These are phyloP conservation scores for Neonectria ditissima DNA, from an alignment of 2,329 filamentous ascomycete genomes.

Conservation along the genomic window DNA sequence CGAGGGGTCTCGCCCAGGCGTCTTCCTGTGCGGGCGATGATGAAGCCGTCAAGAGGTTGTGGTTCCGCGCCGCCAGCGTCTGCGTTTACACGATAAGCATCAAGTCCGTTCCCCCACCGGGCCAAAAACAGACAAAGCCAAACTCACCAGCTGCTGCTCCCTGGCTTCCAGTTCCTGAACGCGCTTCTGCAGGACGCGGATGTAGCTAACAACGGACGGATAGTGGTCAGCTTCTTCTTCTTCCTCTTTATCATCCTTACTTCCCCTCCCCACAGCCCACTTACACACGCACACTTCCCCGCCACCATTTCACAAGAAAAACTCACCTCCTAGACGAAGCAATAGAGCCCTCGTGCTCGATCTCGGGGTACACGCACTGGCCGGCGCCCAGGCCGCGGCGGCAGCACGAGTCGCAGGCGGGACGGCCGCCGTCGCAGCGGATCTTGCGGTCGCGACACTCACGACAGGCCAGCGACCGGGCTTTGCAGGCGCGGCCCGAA, in stretches of 20 bases:
- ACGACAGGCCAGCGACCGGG: constrained; percentile 44
- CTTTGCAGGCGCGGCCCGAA: constrained; percentile 43
- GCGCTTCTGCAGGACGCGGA: constrained; percentile 44
- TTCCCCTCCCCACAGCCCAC: not conserved
- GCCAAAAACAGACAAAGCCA: not conserved
- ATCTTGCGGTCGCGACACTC: constrained; percentile 48
- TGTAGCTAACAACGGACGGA: constrained; percentile 44
- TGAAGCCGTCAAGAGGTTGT: constrained; percentile 32
- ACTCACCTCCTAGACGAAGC: constrained; percentile 45
- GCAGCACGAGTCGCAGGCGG: constrained; percentile 44
- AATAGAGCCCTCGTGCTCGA: constrained; percentile 46
- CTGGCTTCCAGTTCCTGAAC: constrained; percentile 44
- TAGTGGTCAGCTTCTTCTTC: not conserved
- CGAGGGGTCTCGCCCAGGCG: constrained; percentile 36
- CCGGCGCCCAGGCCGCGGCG: constrained; percentile 40
- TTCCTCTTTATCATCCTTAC: too few species aligned
- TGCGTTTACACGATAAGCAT: not conserved
- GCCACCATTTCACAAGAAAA: not conserved
- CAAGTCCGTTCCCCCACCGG: too few species aligned
- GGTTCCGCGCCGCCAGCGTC: constrained; percentile 26
- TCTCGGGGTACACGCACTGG: constrained; percentile 45
- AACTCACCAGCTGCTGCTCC: constrained; percentile 42
- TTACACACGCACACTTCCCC: constrained; percentile 5
- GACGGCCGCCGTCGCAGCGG: constrained; percentile 44
- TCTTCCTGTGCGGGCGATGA: constrained; percentile 39